Conservation (phyloP, 2,329 filamentous ascomycete species). For the Trichoderma arundinaceum region DNA sequence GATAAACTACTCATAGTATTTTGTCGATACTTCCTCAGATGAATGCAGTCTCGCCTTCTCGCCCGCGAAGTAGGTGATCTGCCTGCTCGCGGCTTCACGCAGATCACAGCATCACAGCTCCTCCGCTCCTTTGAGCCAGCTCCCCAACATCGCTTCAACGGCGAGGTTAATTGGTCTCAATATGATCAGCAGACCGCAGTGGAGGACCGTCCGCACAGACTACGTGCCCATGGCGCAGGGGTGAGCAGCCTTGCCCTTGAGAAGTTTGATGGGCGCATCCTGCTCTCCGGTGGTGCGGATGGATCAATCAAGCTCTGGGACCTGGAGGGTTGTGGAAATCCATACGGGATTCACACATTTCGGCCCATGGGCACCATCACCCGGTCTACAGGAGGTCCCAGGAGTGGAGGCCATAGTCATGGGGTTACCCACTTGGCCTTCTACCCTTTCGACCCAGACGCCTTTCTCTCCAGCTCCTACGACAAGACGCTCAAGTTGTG, state of each 20-base stretch:
- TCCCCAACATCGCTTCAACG: slow-evolving; percentile 72
- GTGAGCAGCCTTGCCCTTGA: slow-evolving; percentile 82
- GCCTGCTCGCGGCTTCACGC: slow-evolving; percentile 66
- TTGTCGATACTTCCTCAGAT: slow-evolving; percentile 37
- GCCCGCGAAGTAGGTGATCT: slow-evolving; percentile 75
- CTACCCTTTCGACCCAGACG: slow-evolving; percentile 77
- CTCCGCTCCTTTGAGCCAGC: slow-evolving; percentile 72
- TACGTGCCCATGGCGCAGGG: slow-evolving; percentile 76
- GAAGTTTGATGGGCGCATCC: slow-evolving; percentile 74
- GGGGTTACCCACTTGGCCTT: slow-evolving; percentile 79
- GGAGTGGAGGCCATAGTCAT: slow-evolving; percentile 60
- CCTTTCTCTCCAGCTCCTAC: slow-evolving; percentile 78
- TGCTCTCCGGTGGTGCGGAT: slow-evolving; percentile 86
- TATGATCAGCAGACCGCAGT: slow-evolving; percentile 33
- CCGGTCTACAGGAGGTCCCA: slow-evolving; percentile 46
- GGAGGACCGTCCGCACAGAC: slow-evolving; percentile 44
- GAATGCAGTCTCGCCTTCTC: slow-evolving; percentile 77
- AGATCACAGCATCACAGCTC: slow-evolving; percentile 68
- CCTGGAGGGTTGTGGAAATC: slow-evolving; percentile 65
- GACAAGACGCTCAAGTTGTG: slow-evolving; percentile 79
- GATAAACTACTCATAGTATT: neutral
- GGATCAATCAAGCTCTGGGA: slow-evolving; percentile 88
- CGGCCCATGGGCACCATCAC: slow-evolving; percentile 59
- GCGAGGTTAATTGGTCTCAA: slow-evolving; percentile 43
- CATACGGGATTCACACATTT: slow-evolving; percentile 55